These are phyloP conservation scores for Naganishia randhawae DNA, from an alignment of 768 basidiomycete genomes.

Conservation along the genomic window DNA sequence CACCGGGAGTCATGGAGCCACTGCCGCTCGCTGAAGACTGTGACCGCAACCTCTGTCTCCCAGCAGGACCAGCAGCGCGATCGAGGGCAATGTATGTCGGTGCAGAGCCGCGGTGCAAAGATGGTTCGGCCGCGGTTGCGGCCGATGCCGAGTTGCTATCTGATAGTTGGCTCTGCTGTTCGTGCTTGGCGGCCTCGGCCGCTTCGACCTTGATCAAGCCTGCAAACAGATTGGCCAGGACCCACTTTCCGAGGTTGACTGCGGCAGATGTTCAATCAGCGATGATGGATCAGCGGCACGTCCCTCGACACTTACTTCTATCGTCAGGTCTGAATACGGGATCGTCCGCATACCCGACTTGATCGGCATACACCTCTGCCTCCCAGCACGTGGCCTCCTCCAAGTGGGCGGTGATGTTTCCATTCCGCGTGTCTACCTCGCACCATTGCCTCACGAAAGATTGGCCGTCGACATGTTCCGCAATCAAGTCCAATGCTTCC, in stretches of 20 bases:
- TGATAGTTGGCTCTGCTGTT: conserved; percentile 31
- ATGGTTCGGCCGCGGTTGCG: conserved; percentile 28
- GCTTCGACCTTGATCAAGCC: conserved; percentile 52
- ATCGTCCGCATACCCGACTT: conserved; percentile 67
- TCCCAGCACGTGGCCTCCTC: conserved; percentile 80
- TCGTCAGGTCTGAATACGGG: conserved; percentile 70
- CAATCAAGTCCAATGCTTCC: conserved; percentile 80
- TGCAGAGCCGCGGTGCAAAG: conserved; percentile 36
- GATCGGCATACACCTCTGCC: conserved; percentile 90
- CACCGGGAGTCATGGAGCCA: conserved; percentile 43
- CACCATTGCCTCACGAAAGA: conserved; percentile 82
- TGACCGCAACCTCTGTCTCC: conserved; percentile 43
- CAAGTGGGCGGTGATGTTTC: conserved; percentile 79
- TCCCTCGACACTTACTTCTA: conserved; percentile 66
- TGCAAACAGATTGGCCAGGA: conserved; percentile 75
- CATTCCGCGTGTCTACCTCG: conserved; percentile 80
- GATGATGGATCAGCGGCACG: conserved; percentile 16
- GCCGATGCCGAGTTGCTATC: conserved; percentile 26
- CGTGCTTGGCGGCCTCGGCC: conserved; percentile 32
- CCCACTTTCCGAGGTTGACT: conserved; percentile 94
- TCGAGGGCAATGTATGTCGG: conserved; percentile 46
- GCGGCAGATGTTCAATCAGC: conserved; percentile 24
- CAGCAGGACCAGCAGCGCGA: conserved; percentile 32
- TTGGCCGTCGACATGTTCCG: conserved; percentile 91
- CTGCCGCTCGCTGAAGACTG: conserved; percentile 32